Percentiles rank a stretch among this genome's conserved stretches.
Evolutionary conservation across 1,284 basidiomycete genomes (phyloP).

Genomic region (Taiwanofungus camphoratus): DNA sequence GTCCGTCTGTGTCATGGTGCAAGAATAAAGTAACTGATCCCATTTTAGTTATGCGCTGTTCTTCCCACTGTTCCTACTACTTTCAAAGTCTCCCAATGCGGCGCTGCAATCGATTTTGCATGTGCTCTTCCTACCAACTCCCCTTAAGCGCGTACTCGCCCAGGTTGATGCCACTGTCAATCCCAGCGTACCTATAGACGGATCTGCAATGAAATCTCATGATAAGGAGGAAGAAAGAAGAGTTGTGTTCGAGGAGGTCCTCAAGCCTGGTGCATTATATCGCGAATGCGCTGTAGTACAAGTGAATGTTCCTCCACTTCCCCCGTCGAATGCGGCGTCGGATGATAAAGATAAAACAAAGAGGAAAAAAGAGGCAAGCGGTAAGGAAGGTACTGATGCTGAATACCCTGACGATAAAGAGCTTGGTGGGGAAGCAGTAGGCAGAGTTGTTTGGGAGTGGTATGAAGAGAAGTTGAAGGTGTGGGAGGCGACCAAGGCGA

Average conservation of each 20-base stretch:
- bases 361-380: conserved; percentile 24
- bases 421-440: conserved; percentile 59
- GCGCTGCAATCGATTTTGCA: conserved; percentile 64
- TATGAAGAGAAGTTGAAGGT: conserved; percentile 57
- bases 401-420: conserved; percentile 54
- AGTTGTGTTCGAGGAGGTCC: conserved; percentile 42
- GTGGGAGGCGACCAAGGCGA: conserved; percentile 45
- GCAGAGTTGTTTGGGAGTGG: conserved; percentile 67
- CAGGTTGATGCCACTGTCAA: conserved; percentile 27
- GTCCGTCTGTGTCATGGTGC: neutral
- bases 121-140: conserved; percentile 68
- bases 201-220: conserved; percentile 5
- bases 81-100: conserved; percentile 55
- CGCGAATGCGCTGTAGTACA: conserved; percentile 62
- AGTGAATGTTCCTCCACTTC: conserved; percentile 37
- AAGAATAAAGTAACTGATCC: neutral
- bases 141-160: conserved; percentile 46
- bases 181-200: conserved; percentile 11
- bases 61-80: conserved; percentile 52
- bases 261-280: conserved; percentile 72
- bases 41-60: conserved; percentile 49
- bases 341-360: conserved; percentile 6
- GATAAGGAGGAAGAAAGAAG: conserved; percentile 5
- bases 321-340: conserved; percentile 6
- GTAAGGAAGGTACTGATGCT: conserved; percentile 21